These are phyloP conservation scores for Rhypophila decipiens DNA, from an alignment of 495 filamentous ascomycete genomes.

Conservation along the genomic window DNA sequence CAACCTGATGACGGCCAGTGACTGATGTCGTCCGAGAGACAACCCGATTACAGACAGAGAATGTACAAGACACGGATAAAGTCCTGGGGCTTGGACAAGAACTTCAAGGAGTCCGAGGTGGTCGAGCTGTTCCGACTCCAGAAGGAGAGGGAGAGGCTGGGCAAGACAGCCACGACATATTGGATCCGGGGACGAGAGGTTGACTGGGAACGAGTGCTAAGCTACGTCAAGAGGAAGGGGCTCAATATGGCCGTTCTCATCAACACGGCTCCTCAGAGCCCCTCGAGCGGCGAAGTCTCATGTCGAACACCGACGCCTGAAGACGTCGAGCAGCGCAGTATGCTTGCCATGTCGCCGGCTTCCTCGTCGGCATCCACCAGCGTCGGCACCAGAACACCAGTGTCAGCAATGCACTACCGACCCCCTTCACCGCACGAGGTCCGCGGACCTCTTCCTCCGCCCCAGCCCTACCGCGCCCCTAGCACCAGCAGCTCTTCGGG, in stretches of 20 bases:
- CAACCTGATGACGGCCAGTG: no score
- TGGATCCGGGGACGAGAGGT: slow-evolving; percentile 23
- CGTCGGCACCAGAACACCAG: background rate
- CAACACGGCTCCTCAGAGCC: slow-evolving; percentile 1
- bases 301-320: slow-evolving; percentile 16
- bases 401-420: background rate
- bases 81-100: slow-evolving; percentile 31
- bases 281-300: slow-evolving; percentile 9
- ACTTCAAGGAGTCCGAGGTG: slow-evolving; percentile 28
- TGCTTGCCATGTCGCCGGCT: background rate
- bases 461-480: background rate
- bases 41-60: slow-evolving; percentile 20
- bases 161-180: slow-evolving; percentile 18
- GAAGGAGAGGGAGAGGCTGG: slow-evolving; percentile 19
- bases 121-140: slow-evolving; percentile 21
- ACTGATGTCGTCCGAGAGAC: no score
- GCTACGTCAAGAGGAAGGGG: slow-evolving; percentile 24
- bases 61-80: slow-evolving; percentile 35
- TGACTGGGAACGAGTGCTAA: slow-evolving; percentile 21
- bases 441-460: background rate
- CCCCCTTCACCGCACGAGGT: background rate
- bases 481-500: background rate
- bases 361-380: background rate
- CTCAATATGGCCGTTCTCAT: slow-evolving; percentile 13
- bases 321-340: background rate